Evolutionary conservation across 371 early-diverging fungal genomes (phyloP).

Genomic region (Syncephalis plumigaleata): DNA sequence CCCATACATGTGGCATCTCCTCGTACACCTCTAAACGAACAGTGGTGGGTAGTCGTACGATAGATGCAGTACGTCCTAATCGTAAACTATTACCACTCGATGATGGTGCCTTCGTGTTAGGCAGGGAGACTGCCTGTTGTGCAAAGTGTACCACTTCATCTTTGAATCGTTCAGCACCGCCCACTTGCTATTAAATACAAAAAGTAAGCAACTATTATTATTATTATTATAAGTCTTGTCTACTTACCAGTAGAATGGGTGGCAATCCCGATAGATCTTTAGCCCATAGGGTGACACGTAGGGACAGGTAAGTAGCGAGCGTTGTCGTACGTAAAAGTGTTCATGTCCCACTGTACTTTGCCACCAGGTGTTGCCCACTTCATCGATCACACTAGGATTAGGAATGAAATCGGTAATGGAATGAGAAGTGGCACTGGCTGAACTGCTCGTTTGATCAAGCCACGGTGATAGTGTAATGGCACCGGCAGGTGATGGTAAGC

Average conservation of each 20-base stretch:
- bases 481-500: slow-evolving; percentile 12
- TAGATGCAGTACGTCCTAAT: too few relatives aligned
- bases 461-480: slow-evolving; percentile 13
- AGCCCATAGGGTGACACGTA: slow-evolving; percentile 18
- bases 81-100: slow-evolving; percentile 1
- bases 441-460: slow-evolving; percentile 17
- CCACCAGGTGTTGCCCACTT: neutral
- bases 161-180: slow-evolving; percentile 14
- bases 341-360: neutral
- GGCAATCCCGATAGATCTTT: slow-evolving; percentile 18
- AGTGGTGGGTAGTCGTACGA: neutral
- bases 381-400: slow-evolving; percentile 4
- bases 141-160: slow-evolving; percentile 16
- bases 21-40: slow-evolving; percentile 4
- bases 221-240: neutral
- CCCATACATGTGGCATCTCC: slow-evolving; percentile 4
- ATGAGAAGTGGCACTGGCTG: slow-evolving; percentile 13
- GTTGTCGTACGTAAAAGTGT: slow-evolving; percentile 8
- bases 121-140: slow-evolving; percentile 11
- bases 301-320: slow-evolving; percentile 17
- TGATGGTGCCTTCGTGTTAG: slow-evolving; percentile 2
- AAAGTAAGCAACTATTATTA: neutral
- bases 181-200: slow-evolving; percentile 8
- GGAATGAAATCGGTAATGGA: slow-evolving; percentile 16
- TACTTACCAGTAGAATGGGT: slow-evolving; percentile 16